phyloP scores from a whole-genome alignment of 148 eudicot species.

The Nyssa sinensis region DNA sequence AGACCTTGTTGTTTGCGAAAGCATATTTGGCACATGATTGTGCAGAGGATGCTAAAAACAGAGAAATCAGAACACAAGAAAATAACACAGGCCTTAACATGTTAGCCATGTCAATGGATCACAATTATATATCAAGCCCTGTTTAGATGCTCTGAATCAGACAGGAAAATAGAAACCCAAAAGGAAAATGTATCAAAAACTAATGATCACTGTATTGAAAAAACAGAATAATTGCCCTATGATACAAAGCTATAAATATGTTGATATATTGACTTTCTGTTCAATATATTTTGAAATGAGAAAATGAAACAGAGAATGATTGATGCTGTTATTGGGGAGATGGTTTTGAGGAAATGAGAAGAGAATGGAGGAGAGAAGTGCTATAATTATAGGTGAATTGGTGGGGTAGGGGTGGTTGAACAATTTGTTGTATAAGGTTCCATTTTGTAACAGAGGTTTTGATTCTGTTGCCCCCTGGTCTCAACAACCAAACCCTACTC shows the following conservation, averaged over 20 bases:
- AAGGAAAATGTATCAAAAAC: neutral
- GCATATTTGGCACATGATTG: constrained; percentile 42
- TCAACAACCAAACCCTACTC: constrained; percentile 7
- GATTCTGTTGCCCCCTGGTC: neutral
- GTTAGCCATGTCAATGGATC: constrained; percentile 5
- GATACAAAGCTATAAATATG: neutral
- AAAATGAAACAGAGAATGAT: neutral
- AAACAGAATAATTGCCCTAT: neutral
- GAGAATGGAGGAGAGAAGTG: neutral
- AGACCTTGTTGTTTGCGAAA: constrained; percentile 34
- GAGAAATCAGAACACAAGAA: constrained; percentile 23
- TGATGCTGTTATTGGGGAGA: neutral
- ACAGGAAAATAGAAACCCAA: neutral
- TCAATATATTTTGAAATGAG: no score
- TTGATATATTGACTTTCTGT: neutral
- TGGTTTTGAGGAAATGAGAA: constrained; percentile 2
- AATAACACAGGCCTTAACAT: constrained; percentile 18
- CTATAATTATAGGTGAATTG: neutral
- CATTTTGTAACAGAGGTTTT: neutral
- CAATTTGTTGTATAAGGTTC: neutral
- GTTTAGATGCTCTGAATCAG: neutral
- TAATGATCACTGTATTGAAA: neutral
- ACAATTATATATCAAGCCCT: neutral
- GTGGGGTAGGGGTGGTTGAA: constrained; percentile 12
- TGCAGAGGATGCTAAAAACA: constrained; percentile 27